A percentile compares a stretch with the other conserved stretches of the same genome.
These are phyloP conservation scores for Caulochytrium protostelioides DNA, from an alignment of 371 early-diverging fungal genomes.

Conservation along the genomic window DNA sequence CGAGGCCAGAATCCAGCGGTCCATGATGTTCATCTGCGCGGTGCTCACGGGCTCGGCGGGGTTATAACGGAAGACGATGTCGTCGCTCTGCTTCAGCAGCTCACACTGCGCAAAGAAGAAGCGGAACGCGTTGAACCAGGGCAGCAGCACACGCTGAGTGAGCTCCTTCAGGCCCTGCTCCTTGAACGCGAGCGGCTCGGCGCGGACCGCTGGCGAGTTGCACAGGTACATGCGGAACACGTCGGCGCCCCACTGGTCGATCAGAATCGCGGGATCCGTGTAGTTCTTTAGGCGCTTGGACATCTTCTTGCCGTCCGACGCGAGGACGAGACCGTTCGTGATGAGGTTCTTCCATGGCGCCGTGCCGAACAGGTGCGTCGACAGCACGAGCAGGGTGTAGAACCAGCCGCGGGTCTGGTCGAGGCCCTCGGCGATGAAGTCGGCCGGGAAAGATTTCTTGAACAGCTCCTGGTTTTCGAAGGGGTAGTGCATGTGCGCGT, in stretches of 20 bases:
- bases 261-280: slow-evolving; percentile 79
- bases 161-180: slow-evolving; percentile 98
- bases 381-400: slow-evolving; percentile 97
- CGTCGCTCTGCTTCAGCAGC: slow-evolving; percentile 67
- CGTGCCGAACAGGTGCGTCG: slow-evolving; percentile 90
- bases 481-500: slow-evolving; percentile 98
- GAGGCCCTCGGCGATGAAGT: slow-evolving; percentile 99
- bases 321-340: slow-evolving; percentile 97
- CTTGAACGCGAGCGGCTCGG: slow-evolving; percentile 90
- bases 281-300: slow-evolving; percentile 99
- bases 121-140: slow-evolving; percentile 97
- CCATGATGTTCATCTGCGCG: slow-evolving; percentile 79
- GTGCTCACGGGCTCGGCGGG: slow-evolving; percentile 32
- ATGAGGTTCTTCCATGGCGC: slow-evolving; percentile 99
- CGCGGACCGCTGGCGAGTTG: slow-evolving; percentile 98
- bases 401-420: slow-evolving; percentile 99
- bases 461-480: slow-evolving; percentile 86
- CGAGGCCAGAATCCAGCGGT: slow-evolving; percentile 90
- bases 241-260: slow-evolving; percentile 95
- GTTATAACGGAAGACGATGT: slow-evolving; percentile 53
- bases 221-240: slow-evolving; percentile 89
- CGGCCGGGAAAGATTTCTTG: slow-evolving; percentile 85
- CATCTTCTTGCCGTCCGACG: slow-evolving; percentile 99
- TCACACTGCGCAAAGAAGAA: slow-evolving; percentile 87
- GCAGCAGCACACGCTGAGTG: slow-evolving; percentile 84